phyloP scores from a whole-genome alignment of 1,284 basidiomycete genomes.

The Leccinum subatratum region DNA sequence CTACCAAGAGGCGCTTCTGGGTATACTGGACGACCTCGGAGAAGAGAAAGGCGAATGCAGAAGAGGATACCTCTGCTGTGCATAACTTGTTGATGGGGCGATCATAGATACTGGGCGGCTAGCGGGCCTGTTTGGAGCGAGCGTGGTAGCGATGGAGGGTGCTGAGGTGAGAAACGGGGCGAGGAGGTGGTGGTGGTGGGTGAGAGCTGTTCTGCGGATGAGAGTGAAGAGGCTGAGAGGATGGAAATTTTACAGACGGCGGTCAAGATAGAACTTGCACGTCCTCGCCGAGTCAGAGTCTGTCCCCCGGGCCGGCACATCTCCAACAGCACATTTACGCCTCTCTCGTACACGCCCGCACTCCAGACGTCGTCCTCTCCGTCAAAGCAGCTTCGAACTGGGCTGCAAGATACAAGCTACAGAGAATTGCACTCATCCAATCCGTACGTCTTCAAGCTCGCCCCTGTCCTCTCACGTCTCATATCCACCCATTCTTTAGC shows the following conservation, averaged over 20 bases:
- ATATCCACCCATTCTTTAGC: slow-evolving; percentile 57
- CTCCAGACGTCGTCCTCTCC: slow-evolving; percentile 71
- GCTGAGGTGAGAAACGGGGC: slow-evolving; percentile 60
- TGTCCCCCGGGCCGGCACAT: slow-evolving; percentile 38
- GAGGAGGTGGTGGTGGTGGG: slow-evolving; percentile 52
- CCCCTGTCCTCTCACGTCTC: slow-evolving; percentile 1
- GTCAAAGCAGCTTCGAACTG: slow-evolving; percentile 57
- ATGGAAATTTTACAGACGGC: neutral
- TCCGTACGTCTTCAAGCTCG: slow-evolving; percentile 43
- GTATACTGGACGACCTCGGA: slow-evolving; percentile 92
- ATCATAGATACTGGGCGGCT: slow-evolving; percentile 76
- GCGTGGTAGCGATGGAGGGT: slow-evolving; percentile 45
- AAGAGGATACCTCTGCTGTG: slow-evolving; percentile 72
- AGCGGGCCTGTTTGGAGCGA: slow-evolving; percentile 11
- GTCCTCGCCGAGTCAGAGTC: slow-evolving; percentile 23
- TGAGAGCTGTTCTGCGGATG: slow-evolving; percentile 60
- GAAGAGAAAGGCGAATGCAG: slow-evolving; percentile 85
- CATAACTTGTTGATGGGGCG: slow-evolving; percentile 80
- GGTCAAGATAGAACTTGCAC: slow-evolving; percentile 16
- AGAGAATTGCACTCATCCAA: slow-evolving; percentile 81
- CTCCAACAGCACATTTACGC: slow-evolving; percentile 71
- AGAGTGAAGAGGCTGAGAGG: slow-evolving; percentile 51
- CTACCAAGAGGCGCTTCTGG: slow-evolving; percentile 85
- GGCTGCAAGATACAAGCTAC: slow-evolving; percentile 72
- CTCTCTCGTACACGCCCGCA: slow-evolving; percentile 66